Conservation (phyloP, 306 rosid species). For the Begonia loranthoides region DNA sequence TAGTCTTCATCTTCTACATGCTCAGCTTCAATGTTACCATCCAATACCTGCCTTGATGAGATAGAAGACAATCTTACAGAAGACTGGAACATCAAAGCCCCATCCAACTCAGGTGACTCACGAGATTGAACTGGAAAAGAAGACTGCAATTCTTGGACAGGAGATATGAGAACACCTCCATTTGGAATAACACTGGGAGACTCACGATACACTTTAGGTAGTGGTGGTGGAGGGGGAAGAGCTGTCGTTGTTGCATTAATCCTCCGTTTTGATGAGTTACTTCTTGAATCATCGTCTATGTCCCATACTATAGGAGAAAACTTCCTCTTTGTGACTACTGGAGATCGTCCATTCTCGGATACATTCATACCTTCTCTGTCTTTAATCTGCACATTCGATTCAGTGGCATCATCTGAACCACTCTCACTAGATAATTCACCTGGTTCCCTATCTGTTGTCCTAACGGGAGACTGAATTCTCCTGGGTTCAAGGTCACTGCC, state of each 20-base stretch:
- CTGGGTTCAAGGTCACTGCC: constrained; percentile 31
- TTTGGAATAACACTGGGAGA: constrained; percentile 26
- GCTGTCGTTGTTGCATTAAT: constrained; percentile 8
- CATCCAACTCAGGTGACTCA: constrained; percentile 12
- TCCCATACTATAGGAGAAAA: constrained; percentile 54
- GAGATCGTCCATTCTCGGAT: constrained; percentile 35
- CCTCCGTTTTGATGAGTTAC: constrained; percentile 15
- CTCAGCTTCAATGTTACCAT: constrained; percentile 5
- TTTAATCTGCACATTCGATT: constrained; percentile 31
- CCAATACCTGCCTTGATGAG: background rate
- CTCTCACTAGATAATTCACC: constrained; percentile 97
- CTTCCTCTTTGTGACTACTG: constrained; percentile 51
- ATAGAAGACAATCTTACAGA: constrained; percentile 13
- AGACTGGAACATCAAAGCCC: constrained; percentile 5
- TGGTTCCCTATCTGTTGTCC: constrained; percentile 60
- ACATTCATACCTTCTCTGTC: constrained; percentile 23
- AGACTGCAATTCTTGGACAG: constrained; percentile 18
- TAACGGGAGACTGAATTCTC: constrained; percentile 32
- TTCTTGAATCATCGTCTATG: constrained; percentile 27
- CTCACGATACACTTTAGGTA: constrained; percentile 34
- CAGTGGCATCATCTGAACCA: constrained; percentile 78
- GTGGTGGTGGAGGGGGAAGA: constrained; percentile 48
- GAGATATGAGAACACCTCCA: constrained; percentile 31
- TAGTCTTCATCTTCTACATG: constrained; percentile 15
- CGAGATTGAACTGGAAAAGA: constrained; percentile 16